These are phyloP conservation scores for Xylaria scruposa DNA, from an alignment of 495 filamentous ascomycete species.

Conservation along the genomic window DNA sequence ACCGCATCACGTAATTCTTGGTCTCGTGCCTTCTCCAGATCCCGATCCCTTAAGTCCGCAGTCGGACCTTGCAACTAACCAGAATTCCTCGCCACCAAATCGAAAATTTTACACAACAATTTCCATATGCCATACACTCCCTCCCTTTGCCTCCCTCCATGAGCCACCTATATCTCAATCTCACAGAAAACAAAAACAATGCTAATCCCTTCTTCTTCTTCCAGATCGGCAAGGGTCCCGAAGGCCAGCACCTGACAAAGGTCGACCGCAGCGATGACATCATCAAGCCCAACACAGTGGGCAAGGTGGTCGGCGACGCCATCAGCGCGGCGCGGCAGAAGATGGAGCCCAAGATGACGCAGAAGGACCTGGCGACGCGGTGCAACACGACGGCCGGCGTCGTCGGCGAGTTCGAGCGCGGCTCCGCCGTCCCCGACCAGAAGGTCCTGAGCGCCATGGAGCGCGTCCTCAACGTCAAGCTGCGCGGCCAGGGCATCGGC, in stretches of 20 bases:
- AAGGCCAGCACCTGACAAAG: constrained; percentile 97
- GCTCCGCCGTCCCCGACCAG: constrained; percentile 81
- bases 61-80: not conserved
- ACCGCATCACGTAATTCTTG: not conserved
- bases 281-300: constrained; percentile 92
- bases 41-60: not conserved
- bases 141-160: too few relatives aligned
- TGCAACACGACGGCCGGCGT: constrained; percentile 84
- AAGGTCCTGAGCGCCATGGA: constrained; percentile 83
- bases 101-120: not conserved
- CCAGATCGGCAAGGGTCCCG: constrained; percentile 49
- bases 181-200: not conserved
- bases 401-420: constrained; percentile 85
- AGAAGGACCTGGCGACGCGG: constrained; percentile 95
- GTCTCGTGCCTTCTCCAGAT: not conserved
- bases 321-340: constrained; percentile 75
- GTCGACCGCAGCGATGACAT: constrained; percentile 98
- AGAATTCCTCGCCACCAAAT: not conserved
- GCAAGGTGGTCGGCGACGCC: constrained; percentile 76
- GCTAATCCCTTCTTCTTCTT: constrained; percentile 1
- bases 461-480: constrained; percentile 82
- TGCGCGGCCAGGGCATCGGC: constrained; percentile 79
- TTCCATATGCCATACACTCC: not conserved
- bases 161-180: too few relatives aligned
- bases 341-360: constrained; percentile 88